phyloP scores from a whole-genome alignment of 1,284 basidiomycete species.

The Caloboletus inedulis region DNA sequence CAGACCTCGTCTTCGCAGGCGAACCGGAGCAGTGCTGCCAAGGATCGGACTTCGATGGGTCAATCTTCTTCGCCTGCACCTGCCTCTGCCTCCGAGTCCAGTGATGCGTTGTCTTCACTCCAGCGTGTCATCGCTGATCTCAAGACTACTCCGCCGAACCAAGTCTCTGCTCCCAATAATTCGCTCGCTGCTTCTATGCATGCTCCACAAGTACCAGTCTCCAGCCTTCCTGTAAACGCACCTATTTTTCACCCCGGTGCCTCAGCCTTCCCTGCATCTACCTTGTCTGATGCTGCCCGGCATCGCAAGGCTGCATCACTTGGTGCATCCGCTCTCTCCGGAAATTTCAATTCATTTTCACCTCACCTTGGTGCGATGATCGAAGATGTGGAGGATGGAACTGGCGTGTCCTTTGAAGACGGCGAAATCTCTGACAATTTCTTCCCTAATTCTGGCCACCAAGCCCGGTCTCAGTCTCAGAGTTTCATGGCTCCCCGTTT shows the following conservation, averaged over 20 bases:
- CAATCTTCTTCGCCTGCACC: conserved; percentile 48
- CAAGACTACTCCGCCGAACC: conserved; percentile 62
- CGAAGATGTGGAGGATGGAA: conserved; percentile 69
- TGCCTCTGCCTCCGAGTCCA: conserved; percentile 47
- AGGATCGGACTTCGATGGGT: conserved; percentile 44
- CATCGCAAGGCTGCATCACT: conserved; percentile 79
- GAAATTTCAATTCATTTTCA: conserved; percentile 65
- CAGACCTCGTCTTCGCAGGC: conserved; percentile 54
- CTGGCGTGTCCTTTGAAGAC: conserved; percentile 57
- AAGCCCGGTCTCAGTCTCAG: conserved; percentile 71
- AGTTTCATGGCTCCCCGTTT: conserved; percentile 86
- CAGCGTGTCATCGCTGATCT: conserved; percentile 82
- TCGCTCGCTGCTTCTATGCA: conserved; percentile 46
- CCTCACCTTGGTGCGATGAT: conserved; percentile 79
- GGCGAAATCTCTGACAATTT: conserved; percentile 68
- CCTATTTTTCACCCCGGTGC: conserved; percentile 70
- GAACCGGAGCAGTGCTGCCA: conserved; percentile 42
- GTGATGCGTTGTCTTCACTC: conserved; percentile 73
- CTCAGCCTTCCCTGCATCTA: conserved; percentile 49
- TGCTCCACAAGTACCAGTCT: conserved; percentile 41
- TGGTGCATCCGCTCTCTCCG: conserved; percentile 54
- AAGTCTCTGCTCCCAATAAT: conserved; percentile 37
- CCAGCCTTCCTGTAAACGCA: conserved; percentile 60
- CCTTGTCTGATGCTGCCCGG: conserved; percentile 51
- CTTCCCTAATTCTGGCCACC: conserved; percentile 52